Evolutionary conservation across 768 basidiomycete species (phyloP).

Genomic region (Hericium alpestre): DNA sequence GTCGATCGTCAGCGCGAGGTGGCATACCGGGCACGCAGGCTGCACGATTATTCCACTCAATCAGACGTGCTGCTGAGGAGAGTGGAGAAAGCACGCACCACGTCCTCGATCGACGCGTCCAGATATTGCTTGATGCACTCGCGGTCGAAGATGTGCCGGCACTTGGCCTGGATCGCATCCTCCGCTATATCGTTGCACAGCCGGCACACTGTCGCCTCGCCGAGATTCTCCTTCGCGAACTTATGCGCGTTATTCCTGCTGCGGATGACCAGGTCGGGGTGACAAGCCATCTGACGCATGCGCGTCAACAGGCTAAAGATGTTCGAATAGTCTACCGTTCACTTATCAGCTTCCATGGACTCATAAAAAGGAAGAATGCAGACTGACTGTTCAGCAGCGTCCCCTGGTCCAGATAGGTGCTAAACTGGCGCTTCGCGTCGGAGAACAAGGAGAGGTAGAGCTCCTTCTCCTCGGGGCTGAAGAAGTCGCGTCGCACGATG

Average conservation of each 20-base stretch:
- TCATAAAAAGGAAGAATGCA: background rate
- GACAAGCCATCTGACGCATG: slow-evolving; percentile 93
- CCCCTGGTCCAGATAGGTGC: slow-evolving; percentile 80
- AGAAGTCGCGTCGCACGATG: slow-evolving; percentile 79
- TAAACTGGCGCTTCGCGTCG: slow-evolving; percentile 87
- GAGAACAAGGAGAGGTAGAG: slow-evolving; percentile 85
- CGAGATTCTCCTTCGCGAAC: slow-evolving; percentile 40
- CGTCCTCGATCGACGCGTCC: slow-evolving; percentile 56
- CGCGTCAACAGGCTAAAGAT: slow-evolving; percentile 88
- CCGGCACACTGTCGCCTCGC: slow-evolving; percentile 80
- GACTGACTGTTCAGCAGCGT: slow-evolving; percentile 84
- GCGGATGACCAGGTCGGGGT: slow-evolving; percentile 86
- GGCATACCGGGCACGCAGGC: slow-evolving; percentile 94
- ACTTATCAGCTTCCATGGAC: background rate
- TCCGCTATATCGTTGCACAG: slow-evolving; percentile 96
- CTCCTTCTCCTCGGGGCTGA: slow-evolving; percentile 96
- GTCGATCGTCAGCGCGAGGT: slow-evolving; percentile 86
- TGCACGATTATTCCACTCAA: slow-evolving; percentile 19
- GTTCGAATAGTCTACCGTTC: slow-evolving; percentile 66
- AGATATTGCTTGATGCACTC: slow-evolving; percentile 94
- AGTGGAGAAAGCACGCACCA: slow-evolving; percentile 29
- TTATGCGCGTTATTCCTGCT: slow-evolving; percentile 67
- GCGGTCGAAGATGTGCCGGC: slow-evolving; percentile 90
- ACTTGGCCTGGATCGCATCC: slow-evolving; percentile 90
- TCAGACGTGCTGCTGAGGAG: background rate